These are phyloP conservation scores for Hymenotorrendiella dingleyae DNA, from an alignment of 2,329 filamentous ascomycete species.

Conservation along the genomic window DNA sequence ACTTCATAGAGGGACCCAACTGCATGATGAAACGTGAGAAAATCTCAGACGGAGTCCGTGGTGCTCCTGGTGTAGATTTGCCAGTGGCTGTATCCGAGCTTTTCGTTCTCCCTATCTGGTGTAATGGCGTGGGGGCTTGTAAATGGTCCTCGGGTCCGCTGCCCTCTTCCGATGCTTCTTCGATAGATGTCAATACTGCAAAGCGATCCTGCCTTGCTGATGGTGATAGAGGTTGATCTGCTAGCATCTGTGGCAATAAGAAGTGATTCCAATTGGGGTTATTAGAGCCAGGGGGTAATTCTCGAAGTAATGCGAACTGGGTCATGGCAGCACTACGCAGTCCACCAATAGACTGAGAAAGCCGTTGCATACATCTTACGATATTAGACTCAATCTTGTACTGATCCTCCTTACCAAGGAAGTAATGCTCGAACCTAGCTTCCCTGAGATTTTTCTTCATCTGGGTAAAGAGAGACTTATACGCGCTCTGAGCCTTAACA, in stretches of 20 bases:
- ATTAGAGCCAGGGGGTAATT: conserved; percentile 34
- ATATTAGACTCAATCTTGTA: conserved; percentile 75
- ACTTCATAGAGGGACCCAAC: conserved; percentile 92
- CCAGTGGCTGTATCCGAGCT: conserved; percentile 10
- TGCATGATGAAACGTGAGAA: conserved; percentile 86
- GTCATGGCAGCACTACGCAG: conserved; percentile 83
- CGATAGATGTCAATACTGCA: conserved; percentile 51
- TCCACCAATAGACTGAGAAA: conserved; percentile 86
- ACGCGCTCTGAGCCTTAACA: conserved; percentile 52
- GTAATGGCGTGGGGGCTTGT: background rate
- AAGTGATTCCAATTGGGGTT: conserved; percentile 13
- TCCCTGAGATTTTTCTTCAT: conserved; percentile 76
- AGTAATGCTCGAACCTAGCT: conserved; percentile 83
- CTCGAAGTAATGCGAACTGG: conserved; percentile 78
- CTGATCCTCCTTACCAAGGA: conserved; percentile 71
- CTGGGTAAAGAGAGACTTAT: conserved; percentile 60
- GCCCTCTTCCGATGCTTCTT: conserved; percentile 54
- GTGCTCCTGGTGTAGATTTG: conserved; percentile 29
- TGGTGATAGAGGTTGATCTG: conserved; percentile 15
- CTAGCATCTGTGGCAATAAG: conserved; percentile 8
- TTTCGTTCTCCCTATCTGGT: conserved; percentile 19
- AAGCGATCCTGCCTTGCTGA: conserved; percentile 38
- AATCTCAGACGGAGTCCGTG: conserved; percentile 69
- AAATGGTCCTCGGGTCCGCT: conserved; percentile 40
- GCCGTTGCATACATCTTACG: conserved; percentile 75